A percentile compares a stretch with the other conserved stretches of the same genome.
Conservation (phyloP, 2,329 filamentous ascomycete species). For the Sclerotinia glacialis region DNA sequence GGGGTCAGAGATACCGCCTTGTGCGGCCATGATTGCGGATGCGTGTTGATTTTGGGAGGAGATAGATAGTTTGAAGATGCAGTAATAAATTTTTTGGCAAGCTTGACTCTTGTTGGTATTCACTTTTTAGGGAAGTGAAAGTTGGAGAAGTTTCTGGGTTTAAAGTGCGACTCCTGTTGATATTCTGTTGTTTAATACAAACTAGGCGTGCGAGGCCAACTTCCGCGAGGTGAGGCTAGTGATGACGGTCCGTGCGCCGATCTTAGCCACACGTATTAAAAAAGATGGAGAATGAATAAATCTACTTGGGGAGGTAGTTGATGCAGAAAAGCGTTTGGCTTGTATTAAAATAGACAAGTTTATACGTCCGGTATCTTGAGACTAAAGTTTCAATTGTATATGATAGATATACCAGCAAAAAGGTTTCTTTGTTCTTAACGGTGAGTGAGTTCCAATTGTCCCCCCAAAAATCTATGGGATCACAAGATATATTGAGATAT, state of each 20-base stretch:
- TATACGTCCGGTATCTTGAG: neutral
- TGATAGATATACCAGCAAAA: no score
- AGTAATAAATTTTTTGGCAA: neutral
- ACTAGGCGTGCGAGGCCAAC: constrained; percentile 20
- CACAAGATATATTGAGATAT: neutral
- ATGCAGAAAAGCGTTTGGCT: constrained; percentile 7
- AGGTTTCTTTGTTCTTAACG: neutral
- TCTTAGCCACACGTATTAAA: constrained; percentile 2
- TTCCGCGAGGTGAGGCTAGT: constrained; percentile 19
- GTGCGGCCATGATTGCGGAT: constrained; percentile 31
- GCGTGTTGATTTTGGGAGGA: constrained; percentile 6
- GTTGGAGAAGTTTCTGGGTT: constrained; percentile 1
- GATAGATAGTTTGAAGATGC: neutral
- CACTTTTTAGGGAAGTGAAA: constrained; percentile 11
- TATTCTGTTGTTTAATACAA: constrained; percentile 23
- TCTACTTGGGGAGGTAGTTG: neutral
- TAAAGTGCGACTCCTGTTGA: constrained; percentile 15
- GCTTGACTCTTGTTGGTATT: neutral
- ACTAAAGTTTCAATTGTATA: neutral
- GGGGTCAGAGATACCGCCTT: constrained; percentile 63
- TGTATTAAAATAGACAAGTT: neutral
- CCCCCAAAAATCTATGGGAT: neutral
- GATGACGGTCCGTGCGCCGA: constrained; percentile 16
- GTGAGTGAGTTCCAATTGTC: neutral
- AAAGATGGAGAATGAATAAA: neutral